Percentiles rank a stretch among this genome's conserved stretches.
Conservation (phyloP, 2,329 filamentous ascomycete genomes). For the Bipolaris oryzae region DNA sequence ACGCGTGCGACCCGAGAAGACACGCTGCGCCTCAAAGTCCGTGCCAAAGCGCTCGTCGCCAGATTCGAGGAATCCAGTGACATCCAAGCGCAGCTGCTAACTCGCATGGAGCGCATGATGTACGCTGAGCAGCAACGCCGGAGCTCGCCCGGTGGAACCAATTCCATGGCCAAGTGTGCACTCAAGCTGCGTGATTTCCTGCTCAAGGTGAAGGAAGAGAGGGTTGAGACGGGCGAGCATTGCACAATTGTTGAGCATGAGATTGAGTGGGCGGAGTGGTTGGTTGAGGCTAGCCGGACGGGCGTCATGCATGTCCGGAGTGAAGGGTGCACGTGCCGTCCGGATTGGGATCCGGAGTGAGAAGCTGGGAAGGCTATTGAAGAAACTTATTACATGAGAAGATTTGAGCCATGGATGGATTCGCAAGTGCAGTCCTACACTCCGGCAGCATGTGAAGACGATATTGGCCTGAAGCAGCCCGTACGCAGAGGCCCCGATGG, state of each 20-base stretch:
- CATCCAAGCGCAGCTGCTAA: conserved; percentile 22
- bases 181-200: conserved; percentile 28
- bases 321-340: conserved; percentile 31
- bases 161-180: conserved; percentile 17
- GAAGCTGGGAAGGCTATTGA: neutral
- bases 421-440: neutral
- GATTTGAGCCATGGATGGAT: neutral
- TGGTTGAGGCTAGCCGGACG: conserved; percentile 29
- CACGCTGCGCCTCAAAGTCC: conserved; percentile 22
- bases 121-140: conserved; percentile 9
- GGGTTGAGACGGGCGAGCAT: conserved; percentile 33
- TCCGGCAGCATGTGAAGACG: neutral
- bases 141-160: neutral
- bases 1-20: conserved; percentile 32
- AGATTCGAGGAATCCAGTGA: conserved; percentile 26
- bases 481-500: too few species aligned
- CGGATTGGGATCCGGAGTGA: conserved; percentile 30
- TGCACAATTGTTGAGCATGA: conserved; percentile 33
- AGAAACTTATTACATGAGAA: neutral
- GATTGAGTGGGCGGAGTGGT: conserved; percentile 38
- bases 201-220: conserved; percentile 16
- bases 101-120: conserved; percentile 35
- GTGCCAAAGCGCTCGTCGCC: conserved; percentile 23
- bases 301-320: conserved; percentile 41
- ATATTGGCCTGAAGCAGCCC: neutral